Evolutionary conservation across 805 yeast genomes (phyloP), one percentile per base, ranked within the genome.

Genomic region (Ogataea thermomethanolica): DNA sequence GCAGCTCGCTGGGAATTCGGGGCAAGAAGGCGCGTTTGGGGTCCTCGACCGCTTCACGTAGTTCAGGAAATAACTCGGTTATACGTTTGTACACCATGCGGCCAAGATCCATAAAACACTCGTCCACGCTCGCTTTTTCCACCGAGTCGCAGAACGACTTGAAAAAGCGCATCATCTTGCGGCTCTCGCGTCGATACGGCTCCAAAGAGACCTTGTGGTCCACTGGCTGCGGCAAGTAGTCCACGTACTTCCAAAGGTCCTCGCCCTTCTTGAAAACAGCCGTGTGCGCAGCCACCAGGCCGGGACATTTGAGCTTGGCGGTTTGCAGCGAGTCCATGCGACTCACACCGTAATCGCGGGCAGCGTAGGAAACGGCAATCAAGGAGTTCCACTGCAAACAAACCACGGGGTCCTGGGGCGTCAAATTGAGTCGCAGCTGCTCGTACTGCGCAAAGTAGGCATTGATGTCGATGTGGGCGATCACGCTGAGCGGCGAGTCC

Each of bases 391-490:
- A 93, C 55, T 93, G 99, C 4, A 88, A 87, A 59, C 97, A 90
- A 0, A 89, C 97, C 2, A 93, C 83, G 0, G 99, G 97, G 46
- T 80, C 90, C 2, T 79, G 76, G 2, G 66, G 67, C 1, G 79
- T 62, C 11, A 83, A 63, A 0, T 82, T 82, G 12, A 87, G 69
- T 29, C 96, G 64, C 5, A 86, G 67, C 50, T 84, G 91, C 54
- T 93, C 97, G 23, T 83, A 93, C 57, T 93, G 99, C 0, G 99
- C 96, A 62, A 85, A 93, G 61, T 90, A 93, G 9, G 98, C 97
- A 64, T 93, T 95, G 53, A 88, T 75, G 63, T 93, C 99, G 17
- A 93, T 74, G 53, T 89, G 95, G 7, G 84, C 89, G 27, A 93
- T 75, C 17, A 84, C 84, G 0, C 96, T 71, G 8, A 91, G 65